These are phyloP conservation scores for Geotrichum reessii DNA, from an alignment of 1,139 yeast genomes.

Conservation along the genomic window DNA sequence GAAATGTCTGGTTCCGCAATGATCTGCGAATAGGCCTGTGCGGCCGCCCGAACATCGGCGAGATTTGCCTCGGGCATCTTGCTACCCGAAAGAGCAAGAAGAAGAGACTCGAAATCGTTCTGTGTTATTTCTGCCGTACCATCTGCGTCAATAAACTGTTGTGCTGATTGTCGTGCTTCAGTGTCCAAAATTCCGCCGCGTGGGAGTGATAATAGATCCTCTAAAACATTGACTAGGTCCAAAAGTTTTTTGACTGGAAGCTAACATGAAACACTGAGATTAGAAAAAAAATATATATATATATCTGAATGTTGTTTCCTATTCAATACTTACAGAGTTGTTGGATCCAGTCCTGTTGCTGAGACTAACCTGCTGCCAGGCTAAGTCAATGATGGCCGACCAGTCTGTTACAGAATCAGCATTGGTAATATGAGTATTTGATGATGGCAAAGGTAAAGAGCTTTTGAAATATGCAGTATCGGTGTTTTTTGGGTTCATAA, in stretches of 20 bases:
- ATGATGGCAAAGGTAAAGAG: neutral
- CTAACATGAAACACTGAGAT: neutral
- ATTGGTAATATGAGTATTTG: neutral
- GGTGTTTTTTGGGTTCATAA: neutral
- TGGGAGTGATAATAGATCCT: constrained; percentile 9
- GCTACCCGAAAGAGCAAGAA: constrained; percentile 9
- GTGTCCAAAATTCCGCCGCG: constrained; percentile 9
- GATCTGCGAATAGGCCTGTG: constrained; percentile 7
- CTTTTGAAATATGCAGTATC: neutral
- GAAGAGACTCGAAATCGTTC: constrained; percentile 9
- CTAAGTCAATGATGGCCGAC: constrained; percentile 6
- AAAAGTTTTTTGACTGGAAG: constrained; percentile 10
- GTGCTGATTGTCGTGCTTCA: constrained; percentile 8
- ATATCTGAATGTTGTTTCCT: neutral
- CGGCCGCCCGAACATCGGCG: constrained; percentile 2
- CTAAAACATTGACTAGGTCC: constrained; percentile 12
- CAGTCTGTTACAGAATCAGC: constrained; percentile 3
- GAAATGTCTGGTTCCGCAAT: constrained; percentile 13
- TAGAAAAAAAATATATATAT: neutral
- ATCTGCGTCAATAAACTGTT: constrained; percentile 5
- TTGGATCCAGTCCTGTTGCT: neutral
- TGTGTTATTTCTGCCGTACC: constrained; percentile 4
- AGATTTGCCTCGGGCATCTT: neutral
- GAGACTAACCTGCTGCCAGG: constrained; percentile 6
- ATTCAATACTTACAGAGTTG: constrained; percentile 1